A percentile compares a stretch with the other conserved stretches of the same genome.
phyloP scores from a whole-genome alignment of 306 rosid genomes.

The Cucurbita argyrosperma region DNA sequence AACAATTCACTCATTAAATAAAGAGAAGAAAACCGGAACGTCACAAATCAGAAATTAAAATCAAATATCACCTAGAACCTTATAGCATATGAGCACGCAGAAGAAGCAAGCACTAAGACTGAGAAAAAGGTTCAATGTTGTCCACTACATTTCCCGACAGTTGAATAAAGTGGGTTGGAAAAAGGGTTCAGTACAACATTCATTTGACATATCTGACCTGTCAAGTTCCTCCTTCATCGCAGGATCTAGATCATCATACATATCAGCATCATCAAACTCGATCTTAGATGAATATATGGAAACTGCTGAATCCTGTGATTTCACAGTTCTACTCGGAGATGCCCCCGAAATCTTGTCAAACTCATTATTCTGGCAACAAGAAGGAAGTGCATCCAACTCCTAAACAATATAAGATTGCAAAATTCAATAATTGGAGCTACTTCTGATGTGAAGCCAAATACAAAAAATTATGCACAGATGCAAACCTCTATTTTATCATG shows the following conservation, averaged over 20 bases:
- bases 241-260: slow-evolving; percentile 79
- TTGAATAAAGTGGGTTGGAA: neutral
- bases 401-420: slow-evolving; percentile 14
- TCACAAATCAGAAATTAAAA: neutral
- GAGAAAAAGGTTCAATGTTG: neutral
- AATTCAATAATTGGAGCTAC: slow-evolving; percentile 7
- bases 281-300: slow-evolving; percentile 20
- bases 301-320: slow-evolving; percentile 31
- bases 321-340: slow-evolving; percentile 35
- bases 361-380: slow-evolving; percentile 28
- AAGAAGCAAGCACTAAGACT: neutral
- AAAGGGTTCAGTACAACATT: neutral
- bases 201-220: slow-evolving; percentile 27
- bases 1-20: neutral
- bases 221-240: slow-evolving; percentile 81
- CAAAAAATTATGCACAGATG: neutral
- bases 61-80: neutral
- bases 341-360: slow-evolving; percentile 20
- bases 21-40: neutral
- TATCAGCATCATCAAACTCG: slow-evolving; percentile 50
- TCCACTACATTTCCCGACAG: neutral
- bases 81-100: neutral
- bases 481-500: slow-evolving; percentile 33
- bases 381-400: slow-evolving; percentile 40
- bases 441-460: neutral